A percentile compares a stretch with the other conserved stretches of the same genome.
phyloP scores from a whole-genome alignment of 2,329 filamentous ascomycete genomes.

The Fusarium dimerum region DNA sequence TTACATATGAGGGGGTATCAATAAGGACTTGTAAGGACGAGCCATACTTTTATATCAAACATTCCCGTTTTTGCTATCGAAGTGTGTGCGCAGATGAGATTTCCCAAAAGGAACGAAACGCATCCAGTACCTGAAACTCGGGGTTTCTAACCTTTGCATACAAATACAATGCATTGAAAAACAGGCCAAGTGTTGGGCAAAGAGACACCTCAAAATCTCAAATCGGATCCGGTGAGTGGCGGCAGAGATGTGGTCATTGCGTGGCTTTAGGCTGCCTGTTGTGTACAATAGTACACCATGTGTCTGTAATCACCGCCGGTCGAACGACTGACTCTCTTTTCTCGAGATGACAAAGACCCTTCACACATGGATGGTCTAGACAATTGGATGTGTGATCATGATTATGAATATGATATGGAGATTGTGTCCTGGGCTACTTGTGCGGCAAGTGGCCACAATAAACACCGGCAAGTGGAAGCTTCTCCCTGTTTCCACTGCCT shows the following conservation, averaged over 20 bases:
- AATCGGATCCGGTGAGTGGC: slow-evolving; percentile 6
- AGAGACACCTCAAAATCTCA: slow-evolving; percentile 1
- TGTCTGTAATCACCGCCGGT: slow-evolving; percentile 1
- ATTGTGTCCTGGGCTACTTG: not conserved
- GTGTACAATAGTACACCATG: slow-evolving; percentile 5
- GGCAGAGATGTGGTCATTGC: slow-evolving; percentile 14
- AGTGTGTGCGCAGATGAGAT: no score
- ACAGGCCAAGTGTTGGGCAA: slow-evolving; percentile 4
- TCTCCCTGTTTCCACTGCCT: slow-evolving; percentile 25
- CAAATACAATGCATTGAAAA: not conserved
- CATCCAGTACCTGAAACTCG: no score
- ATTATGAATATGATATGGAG: not conserved
- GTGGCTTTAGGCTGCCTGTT: slow-evolving; percentile 23
- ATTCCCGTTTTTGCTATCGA: no score
- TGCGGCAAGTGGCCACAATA: not conserved
- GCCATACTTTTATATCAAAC: no score
- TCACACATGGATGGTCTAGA: no score
- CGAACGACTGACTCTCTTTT: not conserved
- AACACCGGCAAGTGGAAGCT: slow-evolving; percentile 18
- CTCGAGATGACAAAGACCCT: no score
- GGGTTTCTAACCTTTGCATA: no score
- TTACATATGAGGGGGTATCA: no score
- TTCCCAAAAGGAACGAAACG: no score
- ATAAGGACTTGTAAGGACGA: no score
- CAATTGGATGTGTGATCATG: not conserved